These are phyloP conservation scores for Solanum chmielewskii DNA, from an alignment of 257 asterid genomes.

Conservation along the genomic window DNA sequence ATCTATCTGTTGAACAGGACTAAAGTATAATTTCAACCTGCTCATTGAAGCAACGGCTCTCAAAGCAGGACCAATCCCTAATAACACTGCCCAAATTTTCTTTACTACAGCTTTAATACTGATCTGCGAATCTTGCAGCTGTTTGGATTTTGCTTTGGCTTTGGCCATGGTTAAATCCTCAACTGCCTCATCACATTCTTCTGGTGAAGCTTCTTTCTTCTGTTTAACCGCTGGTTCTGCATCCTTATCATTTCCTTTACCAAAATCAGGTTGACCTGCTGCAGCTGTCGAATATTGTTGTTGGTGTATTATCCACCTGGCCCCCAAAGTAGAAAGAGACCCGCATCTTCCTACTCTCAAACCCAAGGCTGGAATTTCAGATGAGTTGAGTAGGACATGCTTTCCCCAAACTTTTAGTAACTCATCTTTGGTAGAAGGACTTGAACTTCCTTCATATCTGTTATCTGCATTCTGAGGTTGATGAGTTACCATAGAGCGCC, in stretches of 20 bases:
- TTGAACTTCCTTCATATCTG: slow-evolving; percentile 20
- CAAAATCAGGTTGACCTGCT: slow-evolving; percentile 48
- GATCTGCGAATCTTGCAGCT: slow-evolving; percentile 71
- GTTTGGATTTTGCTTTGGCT: slow-evolving; percentile 87
- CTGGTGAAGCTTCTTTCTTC: slow-evolving; percentile 94
- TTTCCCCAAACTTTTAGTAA: slow-evolving; percentile 7
- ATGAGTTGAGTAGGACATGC: slow-evolving; percentile 10
- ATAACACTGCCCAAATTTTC: slow-evolving; percentile 62
- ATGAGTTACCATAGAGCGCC: slow-evolving; percentile 23
- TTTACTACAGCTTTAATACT: slow-evolving; percentile 39
- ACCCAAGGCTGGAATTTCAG: slow-evolving; percentile 19
- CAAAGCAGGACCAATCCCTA: slow-evolving; percentile 97
- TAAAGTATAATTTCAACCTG: slow-evolving; percentile 39
- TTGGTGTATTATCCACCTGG: slow-evolving; percentile 32
- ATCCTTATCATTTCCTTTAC: slow-evolving; percentile 33
- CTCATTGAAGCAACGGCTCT: slow-evolving; percentile 88
- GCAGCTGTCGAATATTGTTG: slow-evolving; percentile 47
- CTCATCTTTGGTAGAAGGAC: slow-evolving; percentile 13
- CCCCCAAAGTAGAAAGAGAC: slow-evolving; percentile 29
- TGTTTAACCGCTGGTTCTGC: slow-evolving; percentile 45
- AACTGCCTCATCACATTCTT: slow-evolving; percentile 97
- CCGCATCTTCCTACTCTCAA: slow-evolving; percentile 21
- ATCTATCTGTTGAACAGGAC: background rate
- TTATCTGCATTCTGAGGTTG: slow-evolving; percentile 18
- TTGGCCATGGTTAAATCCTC: slow-evolving; percentile 81